These are phyloP conservation scores for Neofusicoccum ribis DNA, from an alignment of 2,329 filamentous ascomycete genomes.

Conservation along the genomic window DNA sequence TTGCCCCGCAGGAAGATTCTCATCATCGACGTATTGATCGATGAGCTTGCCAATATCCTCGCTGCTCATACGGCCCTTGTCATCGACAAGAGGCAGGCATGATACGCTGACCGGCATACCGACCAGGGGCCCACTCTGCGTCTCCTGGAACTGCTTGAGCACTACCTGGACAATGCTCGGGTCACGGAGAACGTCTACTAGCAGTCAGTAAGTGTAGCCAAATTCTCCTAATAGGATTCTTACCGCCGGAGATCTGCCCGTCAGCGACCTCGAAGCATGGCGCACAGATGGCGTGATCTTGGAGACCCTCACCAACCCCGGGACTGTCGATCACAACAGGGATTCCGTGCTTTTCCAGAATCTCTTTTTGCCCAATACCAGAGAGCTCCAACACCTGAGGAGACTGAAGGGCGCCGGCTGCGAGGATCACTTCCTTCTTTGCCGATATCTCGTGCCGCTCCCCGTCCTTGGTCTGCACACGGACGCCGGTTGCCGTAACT, in stretches of 20 bases:
- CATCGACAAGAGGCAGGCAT: slow-evolving; percentile 29
- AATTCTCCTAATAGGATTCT: neutral
- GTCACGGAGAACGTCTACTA: slow-evolving; percentile 25
- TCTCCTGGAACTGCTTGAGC: slow-evolving; percentile 27
- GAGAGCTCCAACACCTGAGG: slow-evolving; percentile 32
- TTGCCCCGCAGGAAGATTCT: neutral
- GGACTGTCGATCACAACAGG: slow-evolving; percentile 2
- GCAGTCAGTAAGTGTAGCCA: neutral
- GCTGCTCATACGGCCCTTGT: slow-evolving; percentile 21
- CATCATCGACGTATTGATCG: neutral
- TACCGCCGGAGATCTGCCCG: slow-evolving; percentile 26
- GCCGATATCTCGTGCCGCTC: slow-evolving; percentile 17
- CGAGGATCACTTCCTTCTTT: slow-evolving; percentile 20
- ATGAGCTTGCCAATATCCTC: neutral
- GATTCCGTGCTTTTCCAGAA: slow-evolving; percentile 18
- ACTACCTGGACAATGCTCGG: slow-evolving; percentile 23
- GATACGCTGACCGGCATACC: slow-evolving; percentile 29
- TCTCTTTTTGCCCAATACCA: slow-evolving; percentile 26
- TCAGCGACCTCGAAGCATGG: slow-evolving; percentile 19
- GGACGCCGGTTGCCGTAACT: slow-evolving; percentile 23
- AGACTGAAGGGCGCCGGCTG: slow-evolving; percentile 29
- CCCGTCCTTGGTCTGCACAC: slow-evolving; percentile 21
- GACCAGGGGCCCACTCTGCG: slow-evolving; percentile 26
- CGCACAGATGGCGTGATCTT: slow-evolving; percentile 22
- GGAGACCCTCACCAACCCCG: slow-evolving; percentile 19